These are phyloP conservation scores for Stemphylium vesicarium DNA, from an alignment of 2,329 filamentous ascomycete genomes.

Conservation along the genomic window DNA sequence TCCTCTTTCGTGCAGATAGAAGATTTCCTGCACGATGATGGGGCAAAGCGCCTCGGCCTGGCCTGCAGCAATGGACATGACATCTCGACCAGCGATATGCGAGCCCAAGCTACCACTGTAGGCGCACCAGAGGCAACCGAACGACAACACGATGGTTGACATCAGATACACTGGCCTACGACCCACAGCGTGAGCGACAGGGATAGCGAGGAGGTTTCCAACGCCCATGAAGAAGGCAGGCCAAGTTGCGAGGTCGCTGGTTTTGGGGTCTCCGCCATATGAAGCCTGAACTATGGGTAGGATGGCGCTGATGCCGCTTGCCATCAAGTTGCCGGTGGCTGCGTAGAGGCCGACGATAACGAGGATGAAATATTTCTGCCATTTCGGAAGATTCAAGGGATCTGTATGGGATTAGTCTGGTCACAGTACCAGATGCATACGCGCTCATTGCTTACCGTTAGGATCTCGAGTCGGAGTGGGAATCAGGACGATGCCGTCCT, in stretches of 20 bases:
- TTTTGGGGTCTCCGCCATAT: constrained; percentile 10
- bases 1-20: constrained; percentile 16
- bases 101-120: constrained; percentile 10
- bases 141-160: constrained; percentile 13
- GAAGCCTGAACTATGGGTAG: constrained; percentile 10
- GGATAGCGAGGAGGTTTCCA: constrained; percentile 17
- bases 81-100: constrained; percentile 17
- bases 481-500: constrained; percentile 19
- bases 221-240: constrained; percentile 21
- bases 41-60: constrained; percentile 19
- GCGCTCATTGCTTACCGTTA: constrained; percentile 8
- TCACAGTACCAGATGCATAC: background rate
- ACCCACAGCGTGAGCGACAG: constrained; percentile 16
- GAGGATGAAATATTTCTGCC: constrained; percentile 19
- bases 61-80: constrained; percentile 21
- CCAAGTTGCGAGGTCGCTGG: constrained; percentile 16
- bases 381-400: constrained; percentile 15
- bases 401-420: background rate
- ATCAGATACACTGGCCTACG: constrained; percentile 16
- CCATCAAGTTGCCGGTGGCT: constrained; percentile 16
- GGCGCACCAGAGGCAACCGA: constrained; percentile 17
- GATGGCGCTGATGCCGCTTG: constrained; percentile 18
- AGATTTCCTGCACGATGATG: constrained; percentile 16
- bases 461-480: constrained; percentile 18
- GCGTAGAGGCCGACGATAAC: constrained; percentile 18